phyloP scores from a whole-genome alignment of 345 rosid genomes.

The Conringia planisiliqua region DNA sequence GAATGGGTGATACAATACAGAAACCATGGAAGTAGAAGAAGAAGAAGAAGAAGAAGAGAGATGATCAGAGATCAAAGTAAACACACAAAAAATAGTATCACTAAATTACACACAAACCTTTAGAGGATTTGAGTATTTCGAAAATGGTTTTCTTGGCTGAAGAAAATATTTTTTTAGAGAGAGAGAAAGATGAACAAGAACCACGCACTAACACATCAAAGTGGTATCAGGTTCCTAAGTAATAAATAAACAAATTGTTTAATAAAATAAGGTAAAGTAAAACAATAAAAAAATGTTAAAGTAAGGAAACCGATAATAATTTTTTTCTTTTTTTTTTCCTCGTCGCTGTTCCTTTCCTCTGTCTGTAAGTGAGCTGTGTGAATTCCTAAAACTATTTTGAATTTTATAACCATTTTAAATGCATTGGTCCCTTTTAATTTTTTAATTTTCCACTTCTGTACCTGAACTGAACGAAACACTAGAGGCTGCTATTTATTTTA shows the following conservation, averaged over 20 bases:
- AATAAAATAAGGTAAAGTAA: slow-evolving; percentile 2
- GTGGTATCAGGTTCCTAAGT: slow-evolving; percentile 40
- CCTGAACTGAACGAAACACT: slow-evolving; percentile 4
- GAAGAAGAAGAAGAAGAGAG: slow-evolving; percentile 8
- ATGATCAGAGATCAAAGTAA: not conserved
- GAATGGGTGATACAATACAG: not conserved
- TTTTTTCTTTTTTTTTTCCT: not conserved
- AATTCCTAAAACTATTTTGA: slow-evolving; percentile 9
- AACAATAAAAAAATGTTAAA: not conserved
- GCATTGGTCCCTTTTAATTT: not conserved
- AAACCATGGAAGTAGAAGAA: not conserved
- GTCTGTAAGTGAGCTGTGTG: slow-evolving; percentile 29
- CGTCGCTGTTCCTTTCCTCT: slow-evolving; percentile 15
- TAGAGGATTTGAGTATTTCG: slow-evolving; percentile 5
- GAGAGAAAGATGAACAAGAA: slow-evolving; percentile 31
- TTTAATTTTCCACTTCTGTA: not conserved
- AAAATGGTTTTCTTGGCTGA: slow-evolving; percentile 11
- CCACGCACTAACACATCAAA: slow-evolving; percentile 36
- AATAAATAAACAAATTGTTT: slow-evolving; percentile 10
- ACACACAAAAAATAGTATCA: not conserved
- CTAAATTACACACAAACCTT: slow-evolving; percentile 23
- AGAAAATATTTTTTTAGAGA: slow-evolving; percentile 30
- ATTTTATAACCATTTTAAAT: not conserved
- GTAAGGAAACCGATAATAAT: not conserved
- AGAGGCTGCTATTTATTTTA: not conserved